Evolutionary conservation across 805 yeast species (phyloP).

Genomic region (Kluyveromyces lactis): DNA sequence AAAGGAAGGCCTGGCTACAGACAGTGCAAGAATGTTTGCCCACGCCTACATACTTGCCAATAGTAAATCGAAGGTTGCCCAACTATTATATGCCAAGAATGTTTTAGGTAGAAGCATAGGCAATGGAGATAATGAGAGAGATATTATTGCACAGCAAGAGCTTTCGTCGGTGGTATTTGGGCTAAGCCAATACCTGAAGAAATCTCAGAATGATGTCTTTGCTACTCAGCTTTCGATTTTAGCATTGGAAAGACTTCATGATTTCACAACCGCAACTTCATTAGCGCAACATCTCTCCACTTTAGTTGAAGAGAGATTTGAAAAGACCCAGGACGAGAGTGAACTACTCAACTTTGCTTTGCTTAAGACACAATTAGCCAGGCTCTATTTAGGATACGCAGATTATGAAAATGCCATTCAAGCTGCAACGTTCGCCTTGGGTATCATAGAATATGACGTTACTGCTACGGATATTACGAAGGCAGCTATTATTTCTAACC

Average conservation of each 20-base stretch:
- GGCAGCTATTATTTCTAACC: slow-evolving; percentile 42
- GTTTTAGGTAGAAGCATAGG: slow-evolving; percentile 41
- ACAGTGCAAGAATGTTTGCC: slow-evolving; percentile 54
- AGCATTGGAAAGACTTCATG: slow-evolving; percentile 62
- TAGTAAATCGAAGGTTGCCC: slow-evolving; percentile 62
- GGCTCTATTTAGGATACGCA: slow-evolving; percentile 56
- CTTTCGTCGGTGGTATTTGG: slow-evolving; percentile 59
- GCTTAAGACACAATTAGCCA: slow-evolving; percentile 62
- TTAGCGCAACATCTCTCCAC: slow-evolving; percentile 40
- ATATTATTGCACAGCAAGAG: slow-evolving; percentile 55
- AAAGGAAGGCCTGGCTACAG: slow-evolving; percentile 38
- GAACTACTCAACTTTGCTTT: slow-evolving; percentile 44
- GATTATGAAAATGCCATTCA: slow-evolving; percentile 54
- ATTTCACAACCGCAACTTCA: slow-evolving; percentile 45
- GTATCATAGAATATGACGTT: slow-evolving; percentile 36
- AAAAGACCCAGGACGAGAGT: slow-evolving; percentile 40
- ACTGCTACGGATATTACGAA: slow-evolving; percentile 18
- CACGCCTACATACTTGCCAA: slow-evolving; percentile 76
- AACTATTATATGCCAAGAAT: slow-evolving; percentile 60
- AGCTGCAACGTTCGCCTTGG: slow-evolving; percentile 47
- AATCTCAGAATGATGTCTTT: slow-evolving; percentile 46
- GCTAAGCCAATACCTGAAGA: slow-evolving; percentile 55
- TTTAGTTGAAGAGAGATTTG: slow-evolving; percentile 48
- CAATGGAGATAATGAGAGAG: slow-evolving; percentile 39
- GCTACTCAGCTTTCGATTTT: slow-evolving; percentile 51